phyloP scores from a whole-genome alignment of 208 protist genomes.

The Trypanosoma vivax region DNA sequence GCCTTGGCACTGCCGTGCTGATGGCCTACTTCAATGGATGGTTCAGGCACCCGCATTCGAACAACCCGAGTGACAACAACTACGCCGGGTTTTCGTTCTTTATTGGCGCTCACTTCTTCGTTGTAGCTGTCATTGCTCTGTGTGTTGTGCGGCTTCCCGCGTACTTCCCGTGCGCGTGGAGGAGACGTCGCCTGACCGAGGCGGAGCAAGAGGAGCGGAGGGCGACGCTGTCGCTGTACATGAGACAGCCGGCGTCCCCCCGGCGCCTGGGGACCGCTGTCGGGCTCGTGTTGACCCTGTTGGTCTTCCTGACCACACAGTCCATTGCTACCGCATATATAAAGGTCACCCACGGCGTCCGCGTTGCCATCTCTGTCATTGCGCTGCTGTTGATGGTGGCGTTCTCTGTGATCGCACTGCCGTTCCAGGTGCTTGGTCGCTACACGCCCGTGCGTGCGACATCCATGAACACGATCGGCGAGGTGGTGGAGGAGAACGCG shows the following conservation, averaged over 20 bases:
- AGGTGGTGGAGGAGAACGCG: background rate
- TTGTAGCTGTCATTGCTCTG: background rate
- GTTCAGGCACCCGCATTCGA: background rate
- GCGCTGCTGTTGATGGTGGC: background rate
- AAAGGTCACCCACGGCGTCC: background rate
- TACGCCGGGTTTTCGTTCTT: slow-evolving; percentile 3
- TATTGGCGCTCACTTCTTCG: background rate
- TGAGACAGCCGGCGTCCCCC: background rate
- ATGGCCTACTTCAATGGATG: slow-evolving; percentile 2
- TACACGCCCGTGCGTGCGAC: background rate
- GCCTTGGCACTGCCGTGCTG: slow-evolving; percentile 4
- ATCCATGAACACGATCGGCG: background rate
- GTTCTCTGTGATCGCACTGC: background rate
- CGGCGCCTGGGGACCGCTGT: background rate
- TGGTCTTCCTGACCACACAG: background rate
- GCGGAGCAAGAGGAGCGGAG: background rate
- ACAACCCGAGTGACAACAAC: background rate
- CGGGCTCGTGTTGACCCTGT: background rate
- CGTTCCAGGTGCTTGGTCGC: background rate
- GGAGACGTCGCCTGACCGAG: background rate
- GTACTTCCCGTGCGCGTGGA: slow-evolving; percentile 1
- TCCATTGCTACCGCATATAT: background rate
- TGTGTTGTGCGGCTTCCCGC: background rate
- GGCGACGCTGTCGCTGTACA: background rate
- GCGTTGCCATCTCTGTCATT: background rate